Conservation (phyloP, 805 yeast genomes). For the Saccharomycopsis oosterbeekiorum region DNA sequence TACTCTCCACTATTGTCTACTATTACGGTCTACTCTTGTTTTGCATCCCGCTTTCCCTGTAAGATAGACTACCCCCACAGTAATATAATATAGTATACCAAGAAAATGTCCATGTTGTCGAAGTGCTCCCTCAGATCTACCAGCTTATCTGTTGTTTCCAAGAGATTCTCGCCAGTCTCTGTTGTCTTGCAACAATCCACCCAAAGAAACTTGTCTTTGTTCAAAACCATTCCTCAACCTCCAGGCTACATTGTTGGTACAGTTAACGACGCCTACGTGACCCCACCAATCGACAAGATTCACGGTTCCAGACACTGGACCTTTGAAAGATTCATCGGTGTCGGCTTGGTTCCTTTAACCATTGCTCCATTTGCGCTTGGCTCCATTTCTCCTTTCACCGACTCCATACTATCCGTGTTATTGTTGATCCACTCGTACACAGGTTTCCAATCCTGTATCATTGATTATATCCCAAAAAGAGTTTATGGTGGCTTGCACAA, state of each 20-base stretch:
- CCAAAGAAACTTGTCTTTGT: slow-evolving; percentile 34
- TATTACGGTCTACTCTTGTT: not conserved
- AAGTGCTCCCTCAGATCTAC: not conserved
- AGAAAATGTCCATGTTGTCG: not conserved
- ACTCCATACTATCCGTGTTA: slow-evolving; percentile 57
- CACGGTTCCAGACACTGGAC: slow-evolving; percentile 94
- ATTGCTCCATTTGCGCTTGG: slow-evolving; percentile 73
- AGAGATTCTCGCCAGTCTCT: slow-evolving; percentile 4
- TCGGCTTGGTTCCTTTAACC: slow-evolving; percentile 67
- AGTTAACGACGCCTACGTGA: slow-evolving; percentile 76
- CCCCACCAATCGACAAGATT: slow-evolving; percentile 50
- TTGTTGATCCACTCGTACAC: slow-evolving; percentile 70
- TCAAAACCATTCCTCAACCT: slow-evolving; percentile 65
- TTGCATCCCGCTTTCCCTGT: not conserved
- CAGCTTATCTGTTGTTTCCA: not conserved
- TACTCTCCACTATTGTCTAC: not conserved
- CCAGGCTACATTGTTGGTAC: slow-evolving; percentile 90
- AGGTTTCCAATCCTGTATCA: slow-evolving; percentile 86
- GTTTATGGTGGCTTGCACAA: slow-evolving; percentile 72
- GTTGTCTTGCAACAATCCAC: slow-evolving; percentile 19
- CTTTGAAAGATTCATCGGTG: slow-evolving; percentile 65
- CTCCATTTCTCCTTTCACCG: slow-evolving; percentile 56
- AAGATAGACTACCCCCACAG: too few species aligned
- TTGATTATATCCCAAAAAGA: slow-evolving; percentile 84
- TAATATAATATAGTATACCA: not conserved